phyloP scores from a whole-genome alignment of 805 yeast species.

The Hanseniaspora mollemarum region DNA sequence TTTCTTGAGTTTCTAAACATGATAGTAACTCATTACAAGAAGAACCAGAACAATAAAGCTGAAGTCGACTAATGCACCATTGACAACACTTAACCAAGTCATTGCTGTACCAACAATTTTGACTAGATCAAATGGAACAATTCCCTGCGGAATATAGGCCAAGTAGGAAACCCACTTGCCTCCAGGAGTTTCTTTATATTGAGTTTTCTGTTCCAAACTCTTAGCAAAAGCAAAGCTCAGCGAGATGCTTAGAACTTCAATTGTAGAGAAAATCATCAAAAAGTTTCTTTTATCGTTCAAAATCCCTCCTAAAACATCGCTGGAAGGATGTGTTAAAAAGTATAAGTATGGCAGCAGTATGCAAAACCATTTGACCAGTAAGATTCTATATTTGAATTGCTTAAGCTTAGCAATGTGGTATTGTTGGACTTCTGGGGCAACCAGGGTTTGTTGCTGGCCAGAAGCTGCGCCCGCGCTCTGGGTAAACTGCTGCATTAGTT shows the following conservation, averaged over 20 bases:
- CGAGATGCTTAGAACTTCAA: conserved; percentile 29
- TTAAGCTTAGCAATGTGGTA: conserved; percentile 27
- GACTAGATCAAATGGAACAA: conserved; percentile 23
- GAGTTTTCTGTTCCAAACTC: conserved; percentile 23
- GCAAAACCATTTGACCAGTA: conserved; percentile 27
- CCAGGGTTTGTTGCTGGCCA: conserved; percentile 17
- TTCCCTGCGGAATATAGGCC: conserved; percentile 29
- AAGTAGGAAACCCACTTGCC: conserved; percentile 26
- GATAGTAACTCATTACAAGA: conserved; percentile 24
- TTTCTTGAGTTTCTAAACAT: conserved; percentile 9
- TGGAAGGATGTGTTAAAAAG: conserved; percentile 21
- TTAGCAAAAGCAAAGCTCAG: conserved; percentile 26
- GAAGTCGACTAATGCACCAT: conserved; percentile 27
- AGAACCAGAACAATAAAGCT: conserved; percentile 27
- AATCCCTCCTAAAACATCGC: conserved; percentile 1
- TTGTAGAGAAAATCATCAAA: conserved; percentile 28
- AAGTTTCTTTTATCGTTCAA: conserved; percentile 25
- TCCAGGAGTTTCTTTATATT: conserved; percentile 24
- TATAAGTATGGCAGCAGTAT: conserved; percentile 27
- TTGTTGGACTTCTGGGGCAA: conserved; percentile 23
- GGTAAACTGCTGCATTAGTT: conserved; percentile 23
- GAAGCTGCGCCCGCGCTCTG: conserved; percentile 14
- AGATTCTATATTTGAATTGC: conserved; percentile 25
- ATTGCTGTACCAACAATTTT: conserved; percentile 13
- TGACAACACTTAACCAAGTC: conserved; percentile 26